Evolutionary conservation across 345 rosid species (phyloP).

Genomic region (Populus davidiana): DNA sequence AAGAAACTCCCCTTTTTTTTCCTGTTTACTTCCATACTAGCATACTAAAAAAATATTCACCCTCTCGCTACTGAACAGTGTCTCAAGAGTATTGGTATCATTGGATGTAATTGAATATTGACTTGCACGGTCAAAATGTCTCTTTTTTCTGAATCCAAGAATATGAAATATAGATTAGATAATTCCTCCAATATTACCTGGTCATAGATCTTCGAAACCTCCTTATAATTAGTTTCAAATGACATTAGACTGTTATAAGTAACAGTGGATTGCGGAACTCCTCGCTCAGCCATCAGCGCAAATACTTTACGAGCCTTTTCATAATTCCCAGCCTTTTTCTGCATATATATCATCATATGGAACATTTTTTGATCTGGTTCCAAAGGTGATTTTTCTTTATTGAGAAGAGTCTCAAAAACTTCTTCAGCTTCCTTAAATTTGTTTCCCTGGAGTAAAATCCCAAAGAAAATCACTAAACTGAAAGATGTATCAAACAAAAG

Average conservation of each 20-base stretch:
- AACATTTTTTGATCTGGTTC: slow-evolving; percentile 93
- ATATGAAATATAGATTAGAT: not conserved
- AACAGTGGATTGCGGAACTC: slow-evolving; percentile 69
- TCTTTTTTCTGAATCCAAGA: not conserved
- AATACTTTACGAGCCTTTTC: slow-evolving; percentile 78
- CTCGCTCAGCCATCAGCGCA: slow-evolving; percentile 65
- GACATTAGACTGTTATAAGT: slow-evolving; percentile 94
- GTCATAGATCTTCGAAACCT: slow-evolving; percentile 92
- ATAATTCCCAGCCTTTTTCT: slow-evolving; percentile 81
- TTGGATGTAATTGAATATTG: too few relatives aligned
- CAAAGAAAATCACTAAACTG: slow-evolving; percentile 6
- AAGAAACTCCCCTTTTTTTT: too few relatives aligned
- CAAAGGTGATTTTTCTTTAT: slow-evolving; percentile 59
- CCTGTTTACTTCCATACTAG: too few relatives aligned
- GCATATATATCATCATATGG: slow-evolving; percentile 93
- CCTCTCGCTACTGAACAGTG: too few relatives aligned
- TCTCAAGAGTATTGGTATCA: too few relatives aligned
- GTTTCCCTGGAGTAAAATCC: slow-evolving; percentile 48
- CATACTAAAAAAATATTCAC: too few relatives aligned
- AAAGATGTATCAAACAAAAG: slow-evolving; percentile 4
- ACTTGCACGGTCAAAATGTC: too few relatives aligned
- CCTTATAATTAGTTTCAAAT: slow-evolving; percentile 83
- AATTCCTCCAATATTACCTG: slow-evolving; percentile 46
- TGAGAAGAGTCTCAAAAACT: slow-evolving; percentile 71
- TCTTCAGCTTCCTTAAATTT: slow-evolving; percentile 84